Base-by-base conservation (phyloP, 768 basidiomycete species). In the Tylopilus sp. region DNA sequence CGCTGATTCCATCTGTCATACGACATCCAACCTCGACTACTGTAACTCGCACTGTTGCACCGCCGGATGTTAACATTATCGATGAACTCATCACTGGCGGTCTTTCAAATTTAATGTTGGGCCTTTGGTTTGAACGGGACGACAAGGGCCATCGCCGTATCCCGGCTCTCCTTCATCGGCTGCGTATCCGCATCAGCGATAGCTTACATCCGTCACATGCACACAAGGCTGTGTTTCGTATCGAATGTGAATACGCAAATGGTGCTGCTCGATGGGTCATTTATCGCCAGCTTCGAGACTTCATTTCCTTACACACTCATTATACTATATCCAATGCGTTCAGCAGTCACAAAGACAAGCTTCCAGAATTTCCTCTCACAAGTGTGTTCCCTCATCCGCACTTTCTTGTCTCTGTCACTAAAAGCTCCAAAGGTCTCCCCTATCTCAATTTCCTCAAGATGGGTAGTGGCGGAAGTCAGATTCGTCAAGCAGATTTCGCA, bases 241-340 rank as follows among this genome's bases (percentile, higher is more conserved):
- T 95, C 59, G 92, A 95, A 70, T 98, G 94, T 67, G 91, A 97
- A 70, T 98, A 99, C 68, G 96, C 92, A 1, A 94, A 96, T 58
- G 92, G 92, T 21, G 86, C 87, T 13, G 84, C 80, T 64, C 77
- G 93, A 68, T 99, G 97, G 96, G 95, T 97, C 26, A 79, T 92
- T n/a, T 93, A 93, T 70, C 86, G 96, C 48, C 87, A 95, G 71
- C 78, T 97, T 49, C 85, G 91, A 56, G 96, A 98, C 68, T 97
- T 99, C 64, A 50, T 96, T 42, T 87, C 87, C 24, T 71, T 99
- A 22, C 95, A 98, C 68, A 80, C 87, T 0, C 94, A 98, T 67
- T 97, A 96, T 67, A 76, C 86, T 1, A 74, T 97, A 19, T 87
- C 92, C 10, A 95, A 93, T 59, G 84, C 85, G 6, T 86, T 90